These are phyloP conservation scores for Hypsizygus ulmarius DNA, from an alignment of 1,284 basidiomycete species.

Conservation along the genomic window DNA sequence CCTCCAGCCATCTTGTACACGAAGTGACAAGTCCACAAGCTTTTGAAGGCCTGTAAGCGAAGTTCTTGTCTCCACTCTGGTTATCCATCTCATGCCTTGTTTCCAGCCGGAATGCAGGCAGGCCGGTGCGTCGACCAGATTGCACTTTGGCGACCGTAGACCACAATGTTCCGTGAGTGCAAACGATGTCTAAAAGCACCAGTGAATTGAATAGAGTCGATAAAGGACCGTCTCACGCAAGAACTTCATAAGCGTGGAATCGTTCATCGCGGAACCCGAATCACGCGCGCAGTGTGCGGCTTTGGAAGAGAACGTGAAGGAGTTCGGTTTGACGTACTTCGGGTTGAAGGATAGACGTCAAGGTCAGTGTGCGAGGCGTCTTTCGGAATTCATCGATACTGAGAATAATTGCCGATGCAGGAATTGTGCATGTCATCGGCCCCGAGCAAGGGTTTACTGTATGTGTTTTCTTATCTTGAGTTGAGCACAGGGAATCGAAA, in stretches of 20 bases:
- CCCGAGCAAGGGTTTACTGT: constrained; percentile 96
- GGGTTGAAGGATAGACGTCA: constrained; percentile 90
- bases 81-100: constrained; percentile 16
- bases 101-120: constrained; percentile 71
- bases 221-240: constrained; percentile 82
- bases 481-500: background rate
- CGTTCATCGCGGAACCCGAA: constrained; percentile 87
- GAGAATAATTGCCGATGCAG: constrained; percentile 36
- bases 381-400: constrained; percentile 7
- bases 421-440: constrained; percentile 95
- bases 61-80: background rate
- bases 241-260: constrained; percentile 71
- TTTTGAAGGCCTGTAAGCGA: constrained; percentile 83
- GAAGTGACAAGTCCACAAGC: constrained; percentile 97
- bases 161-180: constrained; percentile 90
- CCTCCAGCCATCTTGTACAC: constrained; percentile 82
- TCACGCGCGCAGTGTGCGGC: constrained; percentile 90
- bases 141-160: constrained; percentile 95
- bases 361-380: constrained; percentile 43
- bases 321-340: constrained; percentile 94
- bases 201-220: constrained; percentile 13
- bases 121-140: constrained; percentile 86
- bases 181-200: background rate
- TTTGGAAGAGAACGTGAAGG: constrained; percentile 93
- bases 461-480: constrained; percentile 10